Conservation (phyloP, 208 protist species). For the Vickermania spadyakhi region DNA sequence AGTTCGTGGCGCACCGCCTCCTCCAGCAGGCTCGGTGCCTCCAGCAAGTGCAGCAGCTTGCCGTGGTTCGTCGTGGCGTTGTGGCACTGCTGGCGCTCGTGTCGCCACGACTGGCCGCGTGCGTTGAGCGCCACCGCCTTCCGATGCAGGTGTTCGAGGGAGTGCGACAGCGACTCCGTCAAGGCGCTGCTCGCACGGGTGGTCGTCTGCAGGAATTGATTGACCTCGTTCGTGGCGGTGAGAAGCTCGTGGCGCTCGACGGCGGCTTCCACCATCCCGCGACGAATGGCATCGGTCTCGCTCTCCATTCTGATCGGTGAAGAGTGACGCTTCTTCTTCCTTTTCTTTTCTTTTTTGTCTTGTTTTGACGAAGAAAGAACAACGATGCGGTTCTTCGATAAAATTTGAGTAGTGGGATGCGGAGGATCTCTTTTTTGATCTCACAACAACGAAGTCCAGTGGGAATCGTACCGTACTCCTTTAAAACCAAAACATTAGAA, state of each 20-base stretch:
- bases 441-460: too few species aligned
- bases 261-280: slow-evolving; percentile 48
- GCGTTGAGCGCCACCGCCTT: slow-evolving; percentile 29
- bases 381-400: too few species aligned
- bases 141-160: slow-evolving; percentile 37
- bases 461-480: too few species aligned
- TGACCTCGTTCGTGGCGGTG: slow-evolving; percentile 37
- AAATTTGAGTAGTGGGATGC: too few species aligned
- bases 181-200: slow-evolving; percentile 24
- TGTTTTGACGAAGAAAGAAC: too few species aligned
- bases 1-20: slow-evolving; percentile 64
- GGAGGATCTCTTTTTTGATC: too few species aligned
- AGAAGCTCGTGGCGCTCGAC: slow-evolving; percentile 63
- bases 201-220: slow-evolving; percentile 22
- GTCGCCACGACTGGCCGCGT: slow-evolving; percentile 49
- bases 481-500: too few species aligned
- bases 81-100: slow-evolving; percentile 34
- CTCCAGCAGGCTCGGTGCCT: slow-evolving; percentile 47
- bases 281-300: slow-evolving; percentile 36
- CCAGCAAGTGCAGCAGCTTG: slow-evolving; percentile 58
- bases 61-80: slow-evolving; percentile 42
- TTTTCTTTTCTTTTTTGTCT: too few species aligned
- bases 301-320: background rate
- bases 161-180: slow-evolving; percentile 27
- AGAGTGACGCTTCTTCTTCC: too few species aligned